A percentile compares a stretch with the other conserved stretches of the same genome.
Conservation (phyloP, 805 yeast species). For the Saccharomycopsis sp. region DNA sequence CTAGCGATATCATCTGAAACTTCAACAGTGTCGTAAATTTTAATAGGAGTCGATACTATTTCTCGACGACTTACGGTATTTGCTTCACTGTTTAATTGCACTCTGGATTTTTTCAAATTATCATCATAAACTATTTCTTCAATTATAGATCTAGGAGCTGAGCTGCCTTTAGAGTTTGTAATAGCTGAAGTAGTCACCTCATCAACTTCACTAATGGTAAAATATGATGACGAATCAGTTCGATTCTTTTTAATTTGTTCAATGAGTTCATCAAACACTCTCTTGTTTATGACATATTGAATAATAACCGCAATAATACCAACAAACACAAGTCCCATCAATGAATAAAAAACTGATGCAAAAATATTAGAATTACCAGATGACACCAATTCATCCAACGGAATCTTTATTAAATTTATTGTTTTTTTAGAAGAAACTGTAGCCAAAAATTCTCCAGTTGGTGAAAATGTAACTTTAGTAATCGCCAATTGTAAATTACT, state of each 20-base stretch:
- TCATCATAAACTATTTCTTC: constrained; percentile 21
- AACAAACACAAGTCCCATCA: constrained; percentile 27
- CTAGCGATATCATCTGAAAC: constrained; percentile 12
- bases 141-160: constrained; percentile 23
- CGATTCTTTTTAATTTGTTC: constrained; percentile 20
- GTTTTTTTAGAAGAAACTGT: constrained; percentile 74
- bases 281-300: constrained; percentile 26
- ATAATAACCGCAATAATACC: constrained; percentile 30
- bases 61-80: constrained; percentile 20
- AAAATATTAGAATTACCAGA: constrained; percentile 26
- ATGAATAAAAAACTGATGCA: constrained; percentile 31
- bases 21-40: constrained; percentile 13
- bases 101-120: constrained; percentile 18
- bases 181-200: constrained; percentile 7
- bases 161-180: constrained; percentile 14
- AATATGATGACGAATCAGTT: constrained; percentile 21
- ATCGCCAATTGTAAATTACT: constrained; percentile 68
- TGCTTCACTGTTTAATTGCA: constrained; percentile 20
- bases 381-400: constrained; percentile 36
- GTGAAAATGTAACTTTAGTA: constrained; percentile 64
- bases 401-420: constrained; percentile 55
- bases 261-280: constrained; percentile 19
- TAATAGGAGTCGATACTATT: not conserved
- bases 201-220: constrained; percentile 15
- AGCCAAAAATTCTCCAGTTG: constrained; percentile 59